Conservation (phyloP, 441 rosid genomes). For the Pelargonium cotyledonis region DNA sequence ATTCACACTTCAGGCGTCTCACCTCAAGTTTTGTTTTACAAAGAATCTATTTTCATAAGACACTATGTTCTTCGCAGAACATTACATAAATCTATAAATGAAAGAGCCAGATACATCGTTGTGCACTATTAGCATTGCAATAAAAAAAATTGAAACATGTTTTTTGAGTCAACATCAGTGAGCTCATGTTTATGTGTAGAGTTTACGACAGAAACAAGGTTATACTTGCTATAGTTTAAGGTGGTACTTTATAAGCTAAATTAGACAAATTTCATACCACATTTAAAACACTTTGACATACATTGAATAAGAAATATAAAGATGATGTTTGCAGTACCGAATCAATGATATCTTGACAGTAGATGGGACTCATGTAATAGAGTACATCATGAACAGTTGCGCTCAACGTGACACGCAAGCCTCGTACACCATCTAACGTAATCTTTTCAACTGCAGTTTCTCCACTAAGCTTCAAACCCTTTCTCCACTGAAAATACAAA, state of each 20-base stretch:
- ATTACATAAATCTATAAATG: too few relatives aligned
- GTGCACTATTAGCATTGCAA: neutral
- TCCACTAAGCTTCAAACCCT: conserved; percentile 92
- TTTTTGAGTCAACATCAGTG: neutral
- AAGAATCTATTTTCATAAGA: neutral
- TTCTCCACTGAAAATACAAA: conserved; percentile 77
- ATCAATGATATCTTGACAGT: conserved; percentile 86
- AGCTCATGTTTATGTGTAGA: neutral
- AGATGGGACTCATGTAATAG: conserved; percentile 97
- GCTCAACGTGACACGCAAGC: conserved; percentile 76
- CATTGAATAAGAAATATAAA: neutral
- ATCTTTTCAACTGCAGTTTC: conserved; percentile 91
- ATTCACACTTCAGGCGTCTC: neutral
- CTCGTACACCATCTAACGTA: conserved; percentile 91
- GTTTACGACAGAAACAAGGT: neutral
- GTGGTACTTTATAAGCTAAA: neutral
- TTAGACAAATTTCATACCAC: neutral
- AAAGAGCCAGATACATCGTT: neutral
- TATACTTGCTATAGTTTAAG: neutral
- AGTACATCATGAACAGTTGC: conserved; percentile 97
- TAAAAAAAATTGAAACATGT: neutral
- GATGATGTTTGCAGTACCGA: conserved; percentile 48
- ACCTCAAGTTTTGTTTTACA: neutral
- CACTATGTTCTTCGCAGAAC: neutral
- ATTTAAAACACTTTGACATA: neutral